Conservation (phyloP, 2,329 filamentous ascomycete genomes). For the Ophiostoma quercus region DNA sequence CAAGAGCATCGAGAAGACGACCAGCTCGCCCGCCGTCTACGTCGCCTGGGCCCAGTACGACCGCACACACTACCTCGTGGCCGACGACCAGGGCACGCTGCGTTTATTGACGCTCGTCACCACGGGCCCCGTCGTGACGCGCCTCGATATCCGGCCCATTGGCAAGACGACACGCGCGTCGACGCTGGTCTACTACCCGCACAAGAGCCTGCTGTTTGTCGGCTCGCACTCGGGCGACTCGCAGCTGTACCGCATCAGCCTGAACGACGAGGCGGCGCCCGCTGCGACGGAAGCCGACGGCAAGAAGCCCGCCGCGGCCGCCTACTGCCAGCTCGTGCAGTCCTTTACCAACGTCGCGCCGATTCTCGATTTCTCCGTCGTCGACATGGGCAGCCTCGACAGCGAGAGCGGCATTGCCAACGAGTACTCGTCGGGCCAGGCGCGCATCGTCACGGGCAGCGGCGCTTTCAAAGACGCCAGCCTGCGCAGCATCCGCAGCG, state of each 20-base stretch:
- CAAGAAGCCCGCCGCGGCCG: neutral
- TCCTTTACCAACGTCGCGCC: slow-evolving; percentile 80
- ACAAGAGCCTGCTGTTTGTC: slow-evolving; percentile 69
- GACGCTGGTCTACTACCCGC: slow-evolving; percentile 71
- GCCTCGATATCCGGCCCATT: slow-evolving; percentile 65
- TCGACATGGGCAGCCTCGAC: slow-evolving; percentile 88
- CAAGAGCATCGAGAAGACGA: slow-evolving; percentile 56
- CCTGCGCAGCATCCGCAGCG: slow-evolving; percentile 83
- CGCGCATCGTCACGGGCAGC: slow-evolving; percentile 86
- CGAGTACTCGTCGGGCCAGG: slow-evolving; percentile 91
- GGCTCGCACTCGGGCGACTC: slow-evolving; percentile 92
- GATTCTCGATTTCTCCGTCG: slow-evolving; percentile 85
- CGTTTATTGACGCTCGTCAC: slow-evolving; percentile 78
- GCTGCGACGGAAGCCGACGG: neutral
- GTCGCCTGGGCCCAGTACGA: slow-evolving; percentile 88
- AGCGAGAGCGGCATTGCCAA: slow-evolving; percentile 70
- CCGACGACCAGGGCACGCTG: slow-evolving; percentile 82
- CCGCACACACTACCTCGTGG: slow-evolving; percentile 74
- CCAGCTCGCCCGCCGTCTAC: slow-evolving; percentile 76
- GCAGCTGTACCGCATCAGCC: slow-evolving; percentile 66
- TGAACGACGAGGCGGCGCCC: slow-evolving; percentile 37
- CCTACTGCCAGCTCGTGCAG: slow-evolving; percentile 61
- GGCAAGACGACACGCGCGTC: slow-evolving; percentile 67
- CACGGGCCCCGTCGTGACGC: slow-evolving; percentile 59
- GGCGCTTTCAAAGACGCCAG: slow-evolving; percentile 86